Conservation (phyloP, 2,329 filamentous ascomycete species). For the Rhynchosporium secalis region DNA sequence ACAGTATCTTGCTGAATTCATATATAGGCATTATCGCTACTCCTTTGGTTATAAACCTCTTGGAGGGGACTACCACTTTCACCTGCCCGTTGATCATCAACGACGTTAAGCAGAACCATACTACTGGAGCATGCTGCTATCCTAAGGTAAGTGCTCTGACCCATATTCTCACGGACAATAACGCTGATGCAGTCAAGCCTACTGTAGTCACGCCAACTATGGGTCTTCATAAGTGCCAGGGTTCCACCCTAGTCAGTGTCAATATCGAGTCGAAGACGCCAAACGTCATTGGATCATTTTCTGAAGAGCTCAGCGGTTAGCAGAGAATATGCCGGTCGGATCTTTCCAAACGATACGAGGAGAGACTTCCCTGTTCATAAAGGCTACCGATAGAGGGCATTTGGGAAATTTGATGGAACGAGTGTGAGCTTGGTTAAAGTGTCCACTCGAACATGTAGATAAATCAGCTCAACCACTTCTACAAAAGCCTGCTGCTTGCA, state of each 20-base stretch:
- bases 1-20: not conserved
- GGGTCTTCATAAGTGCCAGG: conserved; percentile 1
- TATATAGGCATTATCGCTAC: not conserved
- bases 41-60: not conserved
- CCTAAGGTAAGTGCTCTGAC: not conserved
- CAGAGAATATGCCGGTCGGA: not conserved
- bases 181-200: not conserved
- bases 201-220: conserved; percentile 3
- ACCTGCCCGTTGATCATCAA: conserved; percentile 5
- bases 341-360: not conserved
- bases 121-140: conserved; percentile 4
- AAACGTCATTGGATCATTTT: not conserved
- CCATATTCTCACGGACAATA: not conserved
- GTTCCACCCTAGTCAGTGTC: not conserved
- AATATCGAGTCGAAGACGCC: conserved; percentile 5
- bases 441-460: too few species aligned
- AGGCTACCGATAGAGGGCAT: not conserved
- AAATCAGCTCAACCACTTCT: too few species aligned
- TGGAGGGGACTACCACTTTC: not conserved
- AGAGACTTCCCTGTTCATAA: not conserved
- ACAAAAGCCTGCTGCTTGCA: too few species aligned
- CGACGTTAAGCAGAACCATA: conserved; percentile 7
- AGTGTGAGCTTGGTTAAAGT: too few species aligned
- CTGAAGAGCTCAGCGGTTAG: not conserved
- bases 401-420: not conserved